Percentiles rank a stretch among this genome's conserved stretches.
These are phyloP conservation scores for Phytophthora pisi DNA, from an alignment of 352 stramenopile species.

Conservation along the genomic window DNA sequence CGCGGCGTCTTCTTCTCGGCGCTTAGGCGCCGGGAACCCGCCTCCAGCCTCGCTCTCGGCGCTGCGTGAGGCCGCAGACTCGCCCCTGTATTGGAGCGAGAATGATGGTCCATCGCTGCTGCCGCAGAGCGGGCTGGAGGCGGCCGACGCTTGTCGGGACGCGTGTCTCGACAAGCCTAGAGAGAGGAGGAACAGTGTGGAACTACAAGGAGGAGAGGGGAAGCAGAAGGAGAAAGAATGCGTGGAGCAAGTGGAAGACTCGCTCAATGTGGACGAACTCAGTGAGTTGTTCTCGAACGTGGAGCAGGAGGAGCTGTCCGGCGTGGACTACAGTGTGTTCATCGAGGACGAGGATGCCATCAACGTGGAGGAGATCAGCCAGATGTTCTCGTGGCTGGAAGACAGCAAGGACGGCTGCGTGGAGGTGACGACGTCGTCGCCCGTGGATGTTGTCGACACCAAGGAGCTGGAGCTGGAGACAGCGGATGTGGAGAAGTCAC, in stretches of 20 bases:
- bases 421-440: conserved; percentile 14
- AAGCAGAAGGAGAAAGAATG: conserved; percentile 20
- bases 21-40: conserved; percentile 38
- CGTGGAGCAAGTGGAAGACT: conserved; percentile 45
- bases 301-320: conserved; percentile 44
- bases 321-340: conserved; percentile 54
- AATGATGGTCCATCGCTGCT: conserved; percentile 15
- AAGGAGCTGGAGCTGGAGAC: conserved; percentile 22
- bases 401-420: conserved; percentile 23
- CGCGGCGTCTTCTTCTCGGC: conserved; percentile 20
- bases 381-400: conserved; percentile 52
- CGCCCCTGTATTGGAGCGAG: conserved; percentile 12
- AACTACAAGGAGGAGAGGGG: conserved; percentile 11
- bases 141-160: conserved; percentile 20
- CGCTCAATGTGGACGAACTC: conserved; percentile 54
- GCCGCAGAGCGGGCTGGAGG: conserved; percentile 17
- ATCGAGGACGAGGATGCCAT: conserved; percentile 57
- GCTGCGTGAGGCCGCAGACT: conserved; percentile 4
- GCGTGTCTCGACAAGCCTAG: conserved; percentile 17
- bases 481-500: background rate
- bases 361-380: conserved; percentile 65
- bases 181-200: conserved; percentile 22
- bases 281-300: conserved; percentile 63
- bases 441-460: conserved; percentile 28
- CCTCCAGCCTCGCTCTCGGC: conserved; percentile 20